Percentiles rank a stretch among this genome's conserved stretches.
Conservation (phyloP, 2,329 filamentous ascomycete species). For the Ophidiomyces ophidiicola region DNA sequence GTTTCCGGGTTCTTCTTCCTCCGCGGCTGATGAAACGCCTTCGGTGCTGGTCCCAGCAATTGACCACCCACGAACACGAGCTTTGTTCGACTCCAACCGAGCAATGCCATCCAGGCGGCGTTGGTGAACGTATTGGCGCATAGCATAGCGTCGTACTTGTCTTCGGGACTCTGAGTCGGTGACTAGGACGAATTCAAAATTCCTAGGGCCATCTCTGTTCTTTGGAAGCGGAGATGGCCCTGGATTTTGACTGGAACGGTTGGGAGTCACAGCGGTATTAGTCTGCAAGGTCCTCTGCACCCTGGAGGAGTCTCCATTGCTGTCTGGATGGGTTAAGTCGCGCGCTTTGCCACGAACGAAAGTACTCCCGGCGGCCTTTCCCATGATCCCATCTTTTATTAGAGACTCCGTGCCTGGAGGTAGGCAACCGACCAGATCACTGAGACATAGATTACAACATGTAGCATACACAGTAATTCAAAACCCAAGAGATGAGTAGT, state of each 20-base stretch:
- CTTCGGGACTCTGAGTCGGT: slow-evolving; percentile 24
- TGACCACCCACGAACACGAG: slow-evolving; percentile 20
- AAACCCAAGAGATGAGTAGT: no score
- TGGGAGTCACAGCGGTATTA: neutral
- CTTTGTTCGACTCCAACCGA: slow-evolving; percentile 22
- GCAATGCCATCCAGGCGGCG: slow-evolving; percentile 25
- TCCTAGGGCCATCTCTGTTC: slow-evolving; percentile 16
- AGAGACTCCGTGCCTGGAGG: neutral
- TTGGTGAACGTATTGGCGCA: slow-evolving; percentile 27
- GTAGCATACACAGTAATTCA: neutral
- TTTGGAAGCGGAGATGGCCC: slow-evolving; percentile 1
- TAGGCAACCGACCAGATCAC: neutral
- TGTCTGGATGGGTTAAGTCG: neutral
- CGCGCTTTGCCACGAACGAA: slow-evolving; percentile 2
- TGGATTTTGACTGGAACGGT: neutral
- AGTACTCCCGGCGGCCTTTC: slow-evolving; percentile 11
- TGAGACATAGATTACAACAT: neutral
- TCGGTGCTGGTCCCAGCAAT: slow-evolving; percentile 1
- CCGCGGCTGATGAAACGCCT: neutral
- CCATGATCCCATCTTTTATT: slow-evolving; percentile 20
- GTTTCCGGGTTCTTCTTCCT: slow-evolving; percentile 2
- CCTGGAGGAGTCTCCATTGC: neutral
- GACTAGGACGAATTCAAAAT: slow-evolving; percentile 26
- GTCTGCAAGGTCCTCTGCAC: neutral
- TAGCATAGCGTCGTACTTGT: slow-evolving; percentile 27